Evolutionary conservation across 192 early-diverging fungal species (phyloP), one percentile per base, ranked within the genome.

Genomic region (Coemansia sp.): DNA sequence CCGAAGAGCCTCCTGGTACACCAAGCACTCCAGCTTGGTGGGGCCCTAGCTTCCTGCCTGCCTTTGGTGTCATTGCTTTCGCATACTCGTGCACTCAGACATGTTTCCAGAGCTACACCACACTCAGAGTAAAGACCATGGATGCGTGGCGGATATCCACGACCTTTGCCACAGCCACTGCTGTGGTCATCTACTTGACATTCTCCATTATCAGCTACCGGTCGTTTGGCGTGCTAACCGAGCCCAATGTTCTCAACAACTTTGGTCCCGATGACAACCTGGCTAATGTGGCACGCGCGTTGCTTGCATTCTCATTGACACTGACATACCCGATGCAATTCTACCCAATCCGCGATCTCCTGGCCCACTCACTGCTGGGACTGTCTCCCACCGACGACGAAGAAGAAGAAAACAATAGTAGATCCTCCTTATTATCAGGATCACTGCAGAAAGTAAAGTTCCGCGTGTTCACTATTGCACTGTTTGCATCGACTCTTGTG

Each of bases 241-340:
- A 85, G 63, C 83, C 88, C 45, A 90, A 90, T 52, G 65, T 90
- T 68, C 88, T 90, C 62, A 88, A 88, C 62, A 88, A 85, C 67
- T 90, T 90, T 74, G 77, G 77, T 3, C 21, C 49, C 8, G 85
- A 87, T 21, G 89, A 90, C 52, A 56, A n/a, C 4, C 48, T 83
- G 63, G 87, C 88, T 39, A 90, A 90, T 56, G 48, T 86, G 40
- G 88, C 88, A 0, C 86, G 89, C 3, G 75, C 77, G 9, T 67
- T 88, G 39, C 68, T 90, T 37, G 89, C 85, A 4, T 77, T 90
- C 32, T 86, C 85, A 5, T 75, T 90, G 77, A 75, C 86, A 13
- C 74, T 89, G 52, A 90, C 89, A 11, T 83, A 83, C 18, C 81
- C 81, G 39, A 83, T 83, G 81, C 81, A 78, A 56, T 83, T 83